Percentiles rank a stretch among this genome's conserved stretches.
These are phyloP conservation scores for Ilex paraguariensis DNA, from an alignment of 305 asterid species.

Conservation along the genomic window DNA sequence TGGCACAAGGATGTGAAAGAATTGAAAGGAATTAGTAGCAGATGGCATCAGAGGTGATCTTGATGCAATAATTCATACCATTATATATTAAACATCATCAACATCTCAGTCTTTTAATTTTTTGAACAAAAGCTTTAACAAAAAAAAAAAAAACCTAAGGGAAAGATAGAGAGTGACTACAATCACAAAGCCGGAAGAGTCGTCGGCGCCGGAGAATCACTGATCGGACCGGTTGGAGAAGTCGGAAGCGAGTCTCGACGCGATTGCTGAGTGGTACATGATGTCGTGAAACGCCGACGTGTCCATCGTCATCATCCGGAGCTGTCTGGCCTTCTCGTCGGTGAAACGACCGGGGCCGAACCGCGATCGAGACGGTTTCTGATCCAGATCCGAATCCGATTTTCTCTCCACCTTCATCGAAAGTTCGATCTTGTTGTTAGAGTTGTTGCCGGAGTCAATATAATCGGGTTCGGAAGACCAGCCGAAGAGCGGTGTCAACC, in stretches of 20 bases:
- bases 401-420: neutral
- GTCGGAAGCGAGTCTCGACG: constrained; percentile 72
- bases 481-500: constrained; percentile 63
- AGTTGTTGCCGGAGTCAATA: constrained; percentile 16
- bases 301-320: constrained; percentile 50
- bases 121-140: neutral
- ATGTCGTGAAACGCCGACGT: constrained; percentile 50
- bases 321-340: constrained; percentile 63
- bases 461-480: constrained; percentile 59
- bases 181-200: no score
- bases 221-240: constrained; percentile 29
- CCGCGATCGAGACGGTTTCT: constrained; percentile 22
- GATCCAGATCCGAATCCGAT: constrained; percentile 17
- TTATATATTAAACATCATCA: neutral
- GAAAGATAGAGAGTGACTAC: no score
- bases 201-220: constrained; percentile 6
- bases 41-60: no score
- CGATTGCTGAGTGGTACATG: constrained; percentile 79
- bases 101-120: neutral
- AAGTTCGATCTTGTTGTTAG: neutral
- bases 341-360: constrained; percentile 44
- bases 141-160: neutral
- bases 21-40: no score
- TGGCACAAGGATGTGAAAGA: no score
- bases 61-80: no score